Evolutionary conservation across 257 asterid species (phyloP).

Genomic region (Solanum habrochaites): DNA sequence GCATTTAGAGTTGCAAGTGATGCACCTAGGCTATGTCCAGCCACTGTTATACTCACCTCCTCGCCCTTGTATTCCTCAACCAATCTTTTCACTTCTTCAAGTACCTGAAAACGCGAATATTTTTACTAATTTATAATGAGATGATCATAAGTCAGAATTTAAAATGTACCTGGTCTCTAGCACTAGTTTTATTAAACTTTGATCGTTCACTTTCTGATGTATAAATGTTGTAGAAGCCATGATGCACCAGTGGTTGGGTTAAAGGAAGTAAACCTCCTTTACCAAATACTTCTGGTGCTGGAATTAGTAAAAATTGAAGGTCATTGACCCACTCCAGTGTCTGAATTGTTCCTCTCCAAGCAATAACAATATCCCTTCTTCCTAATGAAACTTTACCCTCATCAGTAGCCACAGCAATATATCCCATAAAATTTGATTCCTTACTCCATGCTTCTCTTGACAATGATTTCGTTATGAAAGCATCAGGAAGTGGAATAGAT

Average conservation of each 20-base stretch:
- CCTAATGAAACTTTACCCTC: slow-evolving; percentile 56
- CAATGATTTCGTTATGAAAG: slow-evolving; percentile 52
- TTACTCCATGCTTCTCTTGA: slow-evolving; percentile 74
- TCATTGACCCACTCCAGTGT: slow-evolving; percentile 70
- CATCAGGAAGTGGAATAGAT: slow-evolving; percentile 42
- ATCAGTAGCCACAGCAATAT: slow-evolving; percentile 72
- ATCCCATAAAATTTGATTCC: slow-evolving; percentile 91
- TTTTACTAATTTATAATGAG: too few species aligned
- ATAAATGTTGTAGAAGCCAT: slow-evolving; percentile 11
- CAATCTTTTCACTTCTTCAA: slow-evolving; percentile 43
- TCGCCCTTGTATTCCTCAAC: slow-evolving; percentile 57
- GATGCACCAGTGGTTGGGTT: background rate
- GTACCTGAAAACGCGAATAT: slow-evolving; percentile 18
- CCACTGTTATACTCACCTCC: slow-evolving; percentile 58
- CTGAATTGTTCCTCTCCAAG: slow-evolving; percentile 76
- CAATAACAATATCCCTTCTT: slow-evolving; percentile 64
- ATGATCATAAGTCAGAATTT: too few species aligned
- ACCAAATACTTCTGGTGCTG: slow-evolving; percentile 48
- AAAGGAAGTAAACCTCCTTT: slow-evolving; percentile 46
- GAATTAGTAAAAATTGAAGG: slow-evolving; percentile 31
- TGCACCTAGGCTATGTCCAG: slow-evolving; percentile 34
- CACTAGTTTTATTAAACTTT: slow-evolving; percentile 40
- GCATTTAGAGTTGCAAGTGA: slow-evolving; percentile 40
- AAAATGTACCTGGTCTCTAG: slow-evolving; percentile 50
- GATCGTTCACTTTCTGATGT: slow-evolving; percentile 54